Evolutionary conservation across 2,329 filamentous ascomycete genomes (phyloP), one percentile per base, ranked within the genome.

Genomic region (Camptophora hylomeconis): DNA sequence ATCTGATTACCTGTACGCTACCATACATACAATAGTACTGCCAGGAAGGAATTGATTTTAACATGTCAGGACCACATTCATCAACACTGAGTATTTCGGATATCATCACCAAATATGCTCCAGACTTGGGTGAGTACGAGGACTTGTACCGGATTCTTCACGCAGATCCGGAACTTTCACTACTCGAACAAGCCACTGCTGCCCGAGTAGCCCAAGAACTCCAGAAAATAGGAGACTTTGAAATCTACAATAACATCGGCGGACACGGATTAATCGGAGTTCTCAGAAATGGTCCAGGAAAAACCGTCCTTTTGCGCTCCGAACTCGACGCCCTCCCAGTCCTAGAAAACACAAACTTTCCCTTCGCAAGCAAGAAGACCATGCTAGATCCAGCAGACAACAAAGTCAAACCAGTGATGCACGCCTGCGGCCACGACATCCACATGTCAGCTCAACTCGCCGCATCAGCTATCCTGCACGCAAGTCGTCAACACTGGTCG

Each of bases 341-440:
- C 17, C 42, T 53, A 31, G 64, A 68, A 39, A 43, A 53, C 3
- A 68, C 64, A 0, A 54, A 52, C 5, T 52, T 68, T 1, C 49
- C 55, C 5, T 68, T 67, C 40, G 53, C 60, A 4, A 65, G 60
- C 41, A 53, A 45, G 3, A 56, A 53, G 20, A 56, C 49, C 1
- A 61, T 61, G 51, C 51, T 47, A 21, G 60, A 65, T 41, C 49
- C 52, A 14, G 37, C 50, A 3, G 61, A 66, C 23, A 65, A 66
- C 1, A 45, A 54, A 3, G 58, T 63, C 30, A 69, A 67, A 38
- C 63, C 64, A 0, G 61, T 67, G 2, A 74, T 74, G 69, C 69
- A 73, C 51, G 42, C 69, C 16, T 73, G 69, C 39, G 69, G 69
- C 1, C 69, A 72, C 41, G 66, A 70, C 38, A 67, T 72, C 62